These are phyloP conservation scores for Caryopteris hybrid DNA, from an alignment of 305 asterid genomes.

Conservation along the genomic window DNA sequence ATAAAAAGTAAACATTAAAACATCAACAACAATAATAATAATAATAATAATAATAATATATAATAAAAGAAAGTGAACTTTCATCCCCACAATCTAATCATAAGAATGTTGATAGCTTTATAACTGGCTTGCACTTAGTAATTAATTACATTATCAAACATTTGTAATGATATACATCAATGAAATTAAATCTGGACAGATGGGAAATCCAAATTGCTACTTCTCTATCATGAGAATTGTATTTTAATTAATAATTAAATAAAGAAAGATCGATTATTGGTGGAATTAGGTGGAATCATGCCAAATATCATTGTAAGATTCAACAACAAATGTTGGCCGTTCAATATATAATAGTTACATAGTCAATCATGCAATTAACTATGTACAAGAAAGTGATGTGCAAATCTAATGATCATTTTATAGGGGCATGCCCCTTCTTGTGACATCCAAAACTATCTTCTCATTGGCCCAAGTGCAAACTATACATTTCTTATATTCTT, in stretches of 20 bases:
- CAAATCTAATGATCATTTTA: constrained; percentile 17
- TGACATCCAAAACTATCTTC: constrained; percentile 14
- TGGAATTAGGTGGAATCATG: constrained; percentile 16
- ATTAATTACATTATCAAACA: neutral
- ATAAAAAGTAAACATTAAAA: no score
- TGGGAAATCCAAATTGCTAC: neutral
- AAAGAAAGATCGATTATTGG: neutral
- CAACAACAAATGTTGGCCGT: constrained; percentile 17
- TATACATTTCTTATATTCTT: neutral
- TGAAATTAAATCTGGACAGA: neutral
- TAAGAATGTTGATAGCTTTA: no score
- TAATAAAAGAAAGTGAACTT: no score
- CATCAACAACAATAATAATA: no score
- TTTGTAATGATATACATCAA: neutral
- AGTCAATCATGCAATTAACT: neutral
- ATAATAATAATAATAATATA: no score
- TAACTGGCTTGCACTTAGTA: neutral
- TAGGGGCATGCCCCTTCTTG: constrained; percentile 1
- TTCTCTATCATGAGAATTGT: neutral
- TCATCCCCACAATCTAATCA: no score
- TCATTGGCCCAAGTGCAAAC: constrained; percentile 20
- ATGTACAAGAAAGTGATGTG: constrained; percentile 17
- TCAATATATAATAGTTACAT: constrained; percentile 2
- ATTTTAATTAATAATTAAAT: neutral
- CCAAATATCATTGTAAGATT: constrained; percentile 16